Evolutionary conservation across 2,329 filamentous ascomycete species (phyloP), one percentile per base, ranked within the genome.

Genomic region (Diaporthe humulicola): DNA sequence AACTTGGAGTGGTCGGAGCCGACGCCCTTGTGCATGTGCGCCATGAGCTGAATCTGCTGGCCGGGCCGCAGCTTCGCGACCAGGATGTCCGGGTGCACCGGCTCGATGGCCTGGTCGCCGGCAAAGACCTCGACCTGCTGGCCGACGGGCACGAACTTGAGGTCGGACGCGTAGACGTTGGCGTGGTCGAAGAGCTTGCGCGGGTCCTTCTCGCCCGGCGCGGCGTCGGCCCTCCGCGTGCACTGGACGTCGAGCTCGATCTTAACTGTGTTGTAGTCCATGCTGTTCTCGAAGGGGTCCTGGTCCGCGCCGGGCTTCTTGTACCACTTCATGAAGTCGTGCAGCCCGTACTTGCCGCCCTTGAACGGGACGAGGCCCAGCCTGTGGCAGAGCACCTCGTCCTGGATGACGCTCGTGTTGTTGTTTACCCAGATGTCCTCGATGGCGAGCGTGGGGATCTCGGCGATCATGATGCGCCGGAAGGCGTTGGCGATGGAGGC

Each of bases 321-420:
- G 85, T 91, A 95, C 92, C 94, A 97, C 82, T 92, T 92, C 86
- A 98, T 88, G 87, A 92, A 96, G 79, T 93, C 91, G 74, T 87
- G 87, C 73, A 99, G 88, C 70, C 94, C 96, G 73, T 94, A 89
- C 77, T 92, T 91, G 76, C 92, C 91, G 78, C 95, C 97, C 78
- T 93, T 93, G 79, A 99, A 93, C 25, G 97, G 97, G 72, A 99
- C 93, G 60, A 99, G 91, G 75, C 97, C 97, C 42, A 99, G 88
- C 58, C 97, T 91, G 83, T 97, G 94, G 22, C 96, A 93, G 70
- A 99, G 92, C 6, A 99, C 96, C 87, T 99, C 97, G 82, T 99
- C 97, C 84, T 98, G 96, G 81, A 99, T 97, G 48, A 99, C 95
- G 7, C 95, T 98, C 69, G 96, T 98, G 88, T 99, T 99, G 88